Percentiles rank a stretch among this genome's conserved stretches.
Conservation (phyloP, 352 stramenopile genomes). For the Chrysophaeum taylorii region DNA sequence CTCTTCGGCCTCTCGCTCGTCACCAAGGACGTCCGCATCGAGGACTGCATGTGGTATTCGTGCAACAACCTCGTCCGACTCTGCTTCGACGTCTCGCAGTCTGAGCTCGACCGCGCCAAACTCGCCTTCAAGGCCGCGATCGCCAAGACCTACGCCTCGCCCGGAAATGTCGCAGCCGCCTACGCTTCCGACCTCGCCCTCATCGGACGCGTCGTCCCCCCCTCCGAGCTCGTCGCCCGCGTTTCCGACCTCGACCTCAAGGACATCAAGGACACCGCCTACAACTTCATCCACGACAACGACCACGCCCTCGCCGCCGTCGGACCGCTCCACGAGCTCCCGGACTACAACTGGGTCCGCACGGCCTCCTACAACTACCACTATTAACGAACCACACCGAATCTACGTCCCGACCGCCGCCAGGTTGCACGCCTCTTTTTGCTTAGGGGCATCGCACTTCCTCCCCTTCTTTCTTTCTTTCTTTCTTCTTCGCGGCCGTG, state of each 20-base stretch:
- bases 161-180: background rate
- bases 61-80: conserved; percentile 2
- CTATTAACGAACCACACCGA: too few species aligned
- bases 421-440: too few species aligned
- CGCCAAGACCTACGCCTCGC: background rate
- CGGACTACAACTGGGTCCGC: conserved; percentile 8
- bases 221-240: background rate
- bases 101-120: background rate
- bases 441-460: too few species aligned
- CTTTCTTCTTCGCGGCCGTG: too few species aligned
- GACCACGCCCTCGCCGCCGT: conserved; percentile 7
- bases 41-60: background rate
- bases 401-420: too few species aligned
- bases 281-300: conserved; percentile 9
- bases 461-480: too few species aligned
- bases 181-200: background rate
- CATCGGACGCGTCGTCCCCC: background rate
- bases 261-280: background rate
- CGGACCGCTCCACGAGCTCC: conserved; percentile 5
- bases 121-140: background rate
- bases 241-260: background rate
- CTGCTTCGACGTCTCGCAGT: background rate
- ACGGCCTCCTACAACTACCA: conserved; percentile 11
- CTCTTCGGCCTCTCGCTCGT: background rate
- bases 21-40: background rate